These are phyloP conservation scores for Nephromyces sp. DNA, from an alignment of 169 alveolate species.

Conservation along the genomic window DNA sequence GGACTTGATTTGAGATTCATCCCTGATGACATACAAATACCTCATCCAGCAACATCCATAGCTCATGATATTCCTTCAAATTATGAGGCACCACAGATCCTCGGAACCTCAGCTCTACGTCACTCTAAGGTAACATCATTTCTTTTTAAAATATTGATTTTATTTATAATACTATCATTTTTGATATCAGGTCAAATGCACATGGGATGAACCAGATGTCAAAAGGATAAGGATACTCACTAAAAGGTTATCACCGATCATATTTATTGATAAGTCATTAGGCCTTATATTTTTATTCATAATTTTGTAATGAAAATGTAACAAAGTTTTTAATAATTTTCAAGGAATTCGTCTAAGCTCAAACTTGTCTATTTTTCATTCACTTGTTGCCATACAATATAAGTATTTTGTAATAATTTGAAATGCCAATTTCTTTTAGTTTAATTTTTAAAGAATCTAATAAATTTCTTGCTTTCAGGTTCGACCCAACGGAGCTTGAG, in stretches of 20 bases:
- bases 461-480: too few species aligned
- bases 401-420: too few species aligned
- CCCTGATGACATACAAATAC: constrained; percentile 78
- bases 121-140: constrained; percentile 65
- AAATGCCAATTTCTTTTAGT: too few species aligned
- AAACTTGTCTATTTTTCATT: too few species aligned
- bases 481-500: constrained; percentile 40
- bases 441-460: too few species aligned
- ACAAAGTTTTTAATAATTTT: too few species aligned
- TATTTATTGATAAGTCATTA: too few species aligned
- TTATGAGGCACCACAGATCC: constrained; percentile 72
- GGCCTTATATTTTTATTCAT: too few species aligned
- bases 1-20: constrained; percentile 85
- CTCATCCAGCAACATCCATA: constrained; percentile 75
- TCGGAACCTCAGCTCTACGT: constrained; percentile 73
- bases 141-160: background rate
- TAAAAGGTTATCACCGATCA: constrained; percentile 17
- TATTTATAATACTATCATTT: background rate
- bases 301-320: too few species aligned
- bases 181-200: constrained; percentile 63
- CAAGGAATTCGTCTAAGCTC: too few species aligned
- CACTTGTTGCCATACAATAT: too few species aligned
- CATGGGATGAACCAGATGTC: constrained; percentile 90
- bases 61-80: constrained; percentile 77
- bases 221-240: constrained; percentile 70